Evolutionary conservation across 73 alveolate genomes (phyloP).

Genomic region (Paramecium pentaurelia): DNA sequence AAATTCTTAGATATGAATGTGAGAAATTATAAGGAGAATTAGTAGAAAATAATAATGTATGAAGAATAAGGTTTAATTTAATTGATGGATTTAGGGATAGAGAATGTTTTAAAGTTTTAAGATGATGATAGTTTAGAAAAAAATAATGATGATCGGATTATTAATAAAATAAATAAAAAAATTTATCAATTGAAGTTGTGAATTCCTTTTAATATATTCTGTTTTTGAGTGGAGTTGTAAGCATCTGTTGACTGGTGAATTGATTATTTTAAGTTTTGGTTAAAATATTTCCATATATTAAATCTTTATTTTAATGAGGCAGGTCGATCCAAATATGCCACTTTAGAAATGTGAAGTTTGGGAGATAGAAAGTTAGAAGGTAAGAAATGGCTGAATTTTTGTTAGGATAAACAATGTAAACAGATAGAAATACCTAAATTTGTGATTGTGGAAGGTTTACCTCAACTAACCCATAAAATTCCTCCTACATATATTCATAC

Average conservation of each 20-base stretch:
- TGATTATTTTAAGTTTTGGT: not conserved
- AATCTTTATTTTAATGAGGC: constrained; percentile 10
- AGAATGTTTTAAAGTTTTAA: not conserved
- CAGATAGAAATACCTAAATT: not conserved
- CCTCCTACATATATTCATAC: not conserved
- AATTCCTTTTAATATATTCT: not conserved
- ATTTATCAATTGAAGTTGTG: not conserved
- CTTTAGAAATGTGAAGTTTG: not conserved
- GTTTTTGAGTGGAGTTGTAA: not conserved
- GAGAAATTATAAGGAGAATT: not conserved
- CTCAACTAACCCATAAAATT: not conserved
- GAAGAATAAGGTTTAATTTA: not conserved
- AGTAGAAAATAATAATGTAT: not conserved
- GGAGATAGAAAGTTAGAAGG: not conserved
- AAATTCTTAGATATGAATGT: not conserved
- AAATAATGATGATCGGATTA: not conserved
- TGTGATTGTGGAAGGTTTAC: not conserved
- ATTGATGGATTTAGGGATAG: not conserved
- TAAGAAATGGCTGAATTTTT: not conserved
- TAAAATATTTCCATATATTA: not conserved
- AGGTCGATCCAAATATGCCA: not conserved
- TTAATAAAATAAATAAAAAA: not conserved
- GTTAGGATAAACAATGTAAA: not conserved
- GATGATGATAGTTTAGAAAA: not conserved
- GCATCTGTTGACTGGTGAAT: not conserved